Conservation (phyloP, 345 rosid genomes). For the Alliaria petiolata region DNA sequence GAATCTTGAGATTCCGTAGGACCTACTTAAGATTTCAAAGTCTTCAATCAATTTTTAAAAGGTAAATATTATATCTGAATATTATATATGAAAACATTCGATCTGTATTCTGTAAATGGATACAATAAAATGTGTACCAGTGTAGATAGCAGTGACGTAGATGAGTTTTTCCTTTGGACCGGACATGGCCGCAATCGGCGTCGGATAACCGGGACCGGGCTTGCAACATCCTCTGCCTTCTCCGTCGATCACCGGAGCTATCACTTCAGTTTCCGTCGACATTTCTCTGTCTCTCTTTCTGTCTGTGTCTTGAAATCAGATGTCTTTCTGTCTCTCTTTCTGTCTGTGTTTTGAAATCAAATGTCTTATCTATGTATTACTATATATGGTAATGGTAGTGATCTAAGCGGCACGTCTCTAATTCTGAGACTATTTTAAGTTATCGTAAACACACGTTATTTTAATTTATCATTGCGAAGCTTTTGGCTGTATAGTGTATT, state of each 20-base stretch:
- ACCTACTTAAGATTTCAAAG: not conserved
- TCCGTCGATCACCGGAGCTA: not conserved
- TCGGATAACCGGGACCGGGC: constrained; percentile 76
- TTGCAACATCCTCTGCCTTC: constrained; percentile 50
- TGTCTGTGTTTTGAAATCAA: too few species aligned
- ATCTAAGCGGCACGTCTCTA: too few species aligned
- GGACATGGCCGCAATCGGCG: constrained; percentile 82
- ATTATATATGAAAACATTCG: not conserved
- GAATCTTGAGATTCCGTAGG: constrained; percentile 1
- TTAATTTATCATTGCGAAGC: too few species aligned
- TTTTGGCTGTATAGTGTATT: too few species aligned
- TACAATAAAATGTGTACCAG: constrained; percentile 37
- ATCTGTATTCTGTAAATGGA: not conserved
- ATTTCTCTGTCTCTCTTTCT: not conserved
- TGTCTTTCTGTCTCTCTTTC: not conserved
- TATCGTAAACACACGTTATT: too few species aligned
- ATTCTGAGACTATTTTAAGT: too few species aligned
- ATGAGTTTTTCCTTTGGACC: constrained; percentile 74
- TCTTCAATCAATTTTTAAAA: not conserved
- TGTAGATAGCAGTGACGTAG: constrained; percentile 80
- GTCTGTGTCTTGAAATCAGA: not conserved
- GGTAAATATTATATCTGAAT: not conserved
- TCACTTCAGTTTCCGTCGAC: constrained; percentile 24
- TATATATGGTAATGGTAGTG: too few species aligned
- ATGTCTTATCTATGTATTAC: too few species aligned